Conservation (phyloP, 345 rosid species). For the Ricinus communis region DNA sequence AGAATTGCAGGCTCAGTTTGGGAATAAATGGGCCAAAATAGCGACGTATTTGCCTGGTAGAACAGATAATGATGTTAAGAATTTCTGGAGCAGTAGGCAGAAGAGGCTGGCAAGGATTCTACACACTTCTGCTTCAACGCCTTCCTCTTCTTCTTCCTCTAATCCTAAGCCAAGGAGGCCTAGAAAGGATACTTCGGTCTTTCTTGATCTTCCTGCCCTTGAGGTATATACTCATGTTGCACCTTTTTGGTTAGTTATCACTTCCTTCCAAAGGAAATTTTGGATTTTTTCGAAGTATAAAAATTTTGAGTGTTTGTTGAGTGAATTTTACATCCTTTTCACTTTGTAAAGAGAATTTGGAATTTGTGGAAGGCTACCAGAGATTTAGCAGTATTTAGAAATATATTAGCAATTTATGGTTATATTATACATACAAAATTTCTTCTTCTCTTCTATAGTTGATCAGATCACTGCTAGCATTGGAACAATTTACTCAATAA, state of each 20-base stretch:
- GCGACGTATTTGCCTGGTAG: conserved; percentile 83
- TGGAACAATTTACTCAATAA: too few relatives aligned
- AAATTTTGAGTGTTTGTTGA: too few relatives aligned
- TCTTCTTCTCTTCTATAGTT: too few relatives aligned
- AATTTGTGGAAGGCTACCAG: too few relatives aligned
- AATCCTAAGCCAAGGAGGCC: conserved; percentile 34
- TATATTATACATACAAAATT: too few relatives aligned
- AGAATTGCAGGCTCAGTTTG: conserved; percentile 76
- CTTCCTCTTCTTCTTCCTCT: conserved; percentile 33
- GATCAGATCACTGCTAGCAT: too few relatives aligned
- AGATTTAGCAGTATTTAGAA: too few relatives aligned
- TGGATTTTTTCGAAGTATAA: too few relatives aligned
- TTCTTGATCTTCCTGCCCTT: conserved; percentile 18
- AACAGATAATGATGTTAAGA: conserved; percentile 93
- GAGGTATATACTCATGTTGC: conserved; percentile 25
- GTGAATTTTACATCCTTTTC: too few relatives aligned
- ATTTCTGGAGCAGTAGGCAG: conserved; percentile 93
- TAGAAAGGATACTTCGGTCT: conserved; percentile 19
- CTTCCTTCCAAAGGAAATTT: background rate
- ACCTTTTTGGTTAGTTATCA: background rate
- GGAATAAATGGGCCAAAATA: conserved; percentile 95
- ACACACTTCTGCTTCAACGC: conserved; percentile 40
- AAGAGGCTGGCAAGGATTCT: conserved; percentile 78
- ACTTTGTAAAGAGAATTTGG: too few relatives aligned
- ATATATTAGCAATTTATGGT: too few relatives aligned